Base-by-base conservation (phyloP, 2,329 filamentous ascomycete species). In the Ophiostoma piceae region DNA sequence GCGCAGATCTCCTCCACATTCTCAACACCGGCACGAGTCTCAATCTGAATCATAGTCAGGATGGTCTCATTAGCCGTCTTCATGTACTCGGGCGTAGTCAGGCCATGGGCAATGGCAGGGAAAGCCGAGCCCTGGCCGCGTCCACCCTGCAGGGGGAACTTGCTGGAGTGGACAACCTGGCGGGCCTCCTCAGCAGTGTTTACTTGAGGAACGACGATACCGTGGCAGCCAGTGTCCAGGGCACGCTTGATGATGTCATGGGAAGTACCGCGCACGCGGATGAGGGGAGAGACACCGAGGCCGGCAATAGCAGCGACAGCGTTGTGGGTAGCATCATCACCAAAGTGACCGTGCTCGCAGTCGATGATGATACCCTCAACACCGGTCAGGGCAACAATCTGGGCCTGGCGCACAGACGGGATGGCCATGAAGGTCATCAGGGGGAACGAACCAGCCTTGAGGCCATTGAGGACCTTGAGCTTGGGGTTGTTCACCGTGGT, bases 301-400 rank as follows among this genome's bases (percentile, higher is more conserved):
- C 82, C 80, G 62, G 83, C 79, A 74, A 85, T 83, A 6, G 83
- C 84, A 8, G 82, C 82, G 1, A 85, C 83, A 8, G 82, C 81
- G 74, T 85, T 84, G 74, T 86, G 80, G 84, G 85, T 85, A 11
- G 81, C 79, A 19, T 79, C 79, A 73, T 85, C 84, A 51, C 82
- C 82, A 71, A 85, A 78, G 72, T 82, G 83, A 9, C 84, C 84
- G 74, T 85, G 84, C 74, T 84, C 84, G 70, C 83, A 84, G 72
- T 84, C 84, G 67, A 85, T 78, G 67, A 83, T 81, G 65, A 85
- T 79, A 68, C 81, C 82, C 69, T 84, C 82, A 11, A 84, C 74
- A 8, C 82, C 82, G 1, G 83, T 83, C 64, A 80, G 75, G 9
- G 83, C 79, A 11, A 85, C 80, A 16, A 84, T 80, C 70, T 85